Evolutionary conservation across 345 rosid genomes (phyloP), one percentile per base, ranked within the genome.

Genomic region (Kandelia obovata): DNA sequence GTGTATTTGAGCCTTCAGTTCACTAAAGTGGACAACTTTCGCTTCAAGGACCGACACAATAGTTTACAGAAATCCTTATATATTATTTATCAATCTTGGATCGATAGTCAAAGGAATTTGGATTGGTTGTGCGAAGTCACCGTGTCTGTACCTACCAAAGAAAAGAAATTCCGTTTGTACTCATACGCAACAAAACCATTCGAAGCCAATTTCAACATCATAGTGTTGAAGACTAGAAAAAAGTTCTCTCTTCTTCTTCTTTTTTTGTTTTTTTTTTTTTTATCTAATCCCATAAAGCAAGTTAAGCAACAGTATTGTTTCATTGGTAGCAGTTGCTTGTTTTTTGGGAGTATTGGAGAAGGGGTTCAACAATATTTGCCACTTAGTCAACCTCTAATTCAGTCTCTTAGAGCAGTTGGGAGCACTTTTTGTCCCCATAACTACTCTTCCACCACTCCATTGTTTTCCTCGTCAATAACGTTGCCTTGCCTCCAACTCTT

Each of bases 351-450:
- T 64, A 68, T 80, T 55, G 79, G 82, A 73, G 73, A 73, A 83
- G 85, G 57, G 79, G 92, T 78, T 80, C 91, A 86, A 81, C 86
- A 73, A 73, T 70, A 67, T 78, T 6, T 67, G 69, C 72, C 63
- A 58, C 53, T 56, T 72, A 60, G 73, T 79, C 84, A 81, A 85
- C 71, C 77, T 58, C 61, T 71, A 66, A 56, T 78, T 73, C 62
- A 69, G 72, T 77, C 75, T 31, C 31, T 66, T 71, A 81, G 82
- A 68, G 96, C 79, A 86, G 91, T 82, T 87, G 77, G 65, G 66
- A 62, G 32, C 16, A 47, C 66, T 31, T 35, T 67, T 82, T 67
- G 82, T 58, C 75, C 67, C 58, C 72, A 6, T 58, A 76, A 70
- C 78, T 71, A 67, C 80, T 72, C 59, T 62, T 68, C 72, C 63